Percentiles rank a stretch among this genome's conserved stretches.
phyloP scores from a whole-genome alignment of 768 basidiomycete genomes.

The Tulasnella sp. region DNA sequence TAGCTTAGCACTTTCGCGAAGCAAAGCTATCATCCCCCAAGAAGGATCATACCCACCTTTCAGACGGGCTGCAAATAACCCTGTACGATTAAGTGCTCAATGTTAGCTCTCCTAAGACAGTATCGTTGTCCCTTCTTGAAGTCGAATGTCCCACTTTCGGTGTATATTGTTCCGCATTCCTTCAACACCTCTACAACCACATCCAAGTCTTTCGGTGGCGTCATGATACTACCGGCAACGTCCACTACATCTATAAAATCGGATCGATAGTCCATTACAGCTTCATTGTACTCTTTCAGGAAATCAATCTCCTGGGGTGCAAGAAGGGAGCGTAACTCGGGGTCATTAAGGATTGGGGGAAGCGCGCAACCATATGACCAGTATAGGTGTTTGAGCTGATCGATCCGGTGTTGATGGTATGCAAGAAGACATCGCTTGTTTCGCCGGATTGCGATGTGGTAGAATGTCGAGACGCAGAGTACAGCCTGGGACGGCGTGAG shows the following conservation, averaged over 20 bases:
- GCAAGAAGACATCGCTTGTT: constrained; percentile 95
- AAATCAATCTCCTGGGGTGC: constrained; percentile 78
- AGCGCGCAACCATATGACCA: constrained; percentile 83
- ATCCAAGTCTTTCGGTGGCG: constrained; percentile 81
- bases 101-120: constrained; percentile 73
- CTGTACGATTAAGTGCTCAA: constrained; percentile 89
- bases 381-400: constrained; percentile 73
- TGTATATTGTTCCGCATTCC: constrained; percentile 86
- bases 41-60: too few species aligned
- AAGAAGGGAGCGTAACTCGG: constrained; percentile 56
- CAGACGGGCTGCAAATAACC: constrained; percentile 86
- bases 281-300: constrained; percentile 62
- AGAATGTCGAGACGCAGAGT: constrained; percentile 54
- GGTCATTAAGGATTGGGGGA: constrained; percentile 60
- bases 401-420: constrained; percentile 78
- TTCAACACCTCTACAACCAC: constrained; percentile 74
- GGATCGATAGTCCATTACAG: constrained; percentile 70
- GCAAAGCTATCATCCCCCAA: too few species aligned
- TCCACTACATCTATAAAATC: constrained; percentile 73
- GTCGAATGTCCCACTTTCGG: constrained; percentile 81
- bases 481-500: constrained; percentile 33
- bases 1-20: too few species aligned
- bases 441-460: constrained; percentile 77
- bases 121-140: constrained; percentile 84
- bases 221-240: constrained; percentile 66